Percentiles rank a stretch among this genome's conserved stretches.
phyloP scores from a whole-genome alignment of 2,329 filamentous ascomycete genomes.

The Venturia nashicola region DNA sequence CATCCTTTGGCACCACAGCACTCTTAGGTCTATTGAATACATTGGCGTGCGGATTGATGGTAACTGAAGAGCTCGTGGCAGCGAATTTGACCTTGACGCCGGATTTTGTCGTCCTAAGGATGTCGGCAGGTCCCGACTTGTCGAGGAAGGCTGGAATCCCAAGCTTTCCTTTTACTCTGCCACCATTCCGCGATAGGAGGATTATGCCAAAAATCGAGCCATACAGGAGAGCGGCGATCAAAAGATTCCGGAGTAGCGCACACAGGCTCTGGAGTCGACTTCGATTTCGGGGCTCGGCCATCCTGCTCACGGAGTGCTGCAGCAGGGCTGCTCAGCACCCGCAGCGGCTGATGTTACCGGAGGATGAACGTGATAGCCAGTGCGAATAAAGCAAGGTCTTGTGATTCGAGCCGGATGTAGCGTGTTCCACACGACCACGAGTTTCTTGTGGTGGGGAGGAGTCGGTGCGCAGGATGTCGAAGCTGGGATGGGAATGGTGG shows the following conservation, averaged over 20 bases:
- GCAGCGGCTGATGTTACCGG: constrained; percentile 10
- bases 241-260: constrained; percentile 30
- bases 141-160: constrained; percentile 29
- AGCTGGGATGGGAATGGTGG: background rate
- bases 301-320: constrained; percentile 1
- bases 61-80: constrained; percentile 28
- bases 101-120: constrained; percentile 28
- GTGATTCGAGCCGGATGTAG: background rate
- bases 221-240: constrained; percentile 30
- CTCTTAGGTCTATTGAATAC: constrained; percentile 41
- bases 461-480: background rate
- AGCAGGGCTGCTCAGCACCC: constrained; percentile 6
- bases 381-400: background rate
- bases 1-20: constrained; percentile 37
- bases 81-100: constrained; percentile 31
- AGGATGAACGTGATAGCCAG: background rate
- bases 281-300: constrained; percentile 7
- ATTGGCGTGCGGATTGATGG: constrained; percentile 40
- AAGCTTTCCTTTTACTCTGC: constrained; percentile 27
- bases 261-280: constrained; percentile 13
- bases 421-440: background rate
- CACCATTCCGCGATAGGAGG: constrained; percentile 28
- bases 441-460: background rate
- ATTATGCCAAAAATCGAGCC: constrained; percentile 29
- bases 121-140: constrained; percentile 27